Evolutionary conservation across 148 eudicot genomes (phyloP).

Genomic region (Amaranthus cruentus): DNA sequence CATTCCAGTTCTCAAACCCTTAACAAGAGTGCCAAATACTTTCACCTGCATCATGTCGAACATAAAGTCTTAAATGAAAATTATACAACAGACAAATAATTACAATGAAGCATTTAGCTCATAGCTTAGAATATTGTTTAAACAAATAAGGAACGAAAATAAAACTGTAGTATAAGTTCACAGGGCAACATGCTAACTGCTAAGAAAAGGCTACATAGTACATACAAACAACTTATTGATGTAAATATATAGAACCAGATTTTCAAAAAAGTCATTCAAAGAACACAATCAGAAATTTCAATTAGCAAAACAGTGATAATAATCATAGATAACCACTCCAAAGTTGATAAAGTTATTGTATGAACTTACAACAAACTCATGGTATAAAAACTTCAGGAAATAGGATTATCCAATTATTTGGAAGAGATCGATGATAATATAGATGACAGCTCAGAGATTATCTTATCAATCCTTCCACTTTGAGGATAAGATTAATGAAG

Average conservation of each 20-base stretch:
- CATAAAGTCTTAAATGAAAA: neutral
- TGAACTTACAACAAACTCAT: neutral
- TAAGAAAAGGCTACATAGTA: neutral
- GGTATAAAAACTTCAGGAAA: neutral
- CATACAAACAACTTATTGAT: neutral
- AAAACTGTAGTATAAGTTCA: neutral
- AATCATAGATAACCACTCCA: neutral
- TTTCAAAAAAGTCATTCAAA: no score
- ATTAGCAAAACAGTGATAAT: neutral
- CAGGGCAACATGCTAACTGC: neutral
- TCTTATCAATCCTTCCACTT: neutral
- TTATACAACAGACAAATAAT: constrained; percentile 1
- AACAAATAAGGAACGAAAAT: neutral
- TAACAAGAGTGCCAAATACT: constrained; percentile 73
- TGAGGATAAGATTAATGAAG: neutral
- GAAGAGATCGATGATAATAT: neutral
- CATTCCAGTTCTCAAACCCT: constrained; percentile 74
- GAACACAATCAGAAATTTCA: no score
- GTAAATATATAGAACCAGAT: no score
- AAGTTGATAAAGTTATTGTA: neutral
- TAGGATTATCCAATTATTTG: neutral
- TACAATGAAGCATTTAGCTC: neutral
- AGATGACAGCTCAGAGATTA: neutral
- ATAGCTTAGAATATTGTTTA: neutral
- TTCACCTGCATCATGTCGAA: constrained; percentile 55